Percentiles rank a stretch among this genome's conserved stretches.
Conservation (phyloP, 345 rosid genomes). For the Ailanthus altissimus region DNA sequence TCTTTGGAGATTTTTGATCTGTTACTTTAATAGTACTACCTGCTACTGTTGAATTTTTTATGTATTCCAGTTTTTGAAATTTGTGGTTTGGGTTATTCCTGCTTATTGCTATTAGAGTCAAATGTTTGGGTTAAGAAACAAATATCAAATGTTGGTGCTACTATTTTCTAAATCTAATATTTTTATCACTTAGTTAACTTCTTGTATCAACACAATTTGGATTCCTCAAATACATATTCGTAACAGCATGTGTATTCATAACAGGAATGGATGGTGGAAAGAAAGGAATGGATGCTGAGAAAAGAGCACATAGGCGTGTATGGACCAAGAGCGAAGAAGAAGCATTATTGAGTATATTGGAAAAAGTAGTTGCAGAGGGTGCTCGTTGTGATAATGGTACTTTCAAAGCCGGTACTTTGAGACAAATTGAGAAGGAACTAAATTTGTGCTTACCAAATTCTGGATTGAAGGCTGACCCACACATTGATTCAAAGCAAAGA, state of each 20-base stretch:
- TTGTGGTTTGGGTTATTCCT: neutral
- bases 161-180: neutral
- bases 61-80: neutral
- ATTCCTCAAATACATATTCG: neutral
- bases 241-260: neutral
- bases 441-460: neutral
- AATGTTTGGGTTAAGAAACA: neutral
- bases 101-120: neutral
- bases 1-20: neutral
- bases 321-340: neutral
- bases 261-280: neutral
- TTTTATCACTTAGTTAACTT: neutral
- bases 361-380: constrained; percentile 4
- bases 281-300: neutral
- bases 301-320: neutral
- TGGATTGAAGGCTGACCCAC: constrained; percentile 5
- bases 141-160: neutral
- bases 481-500: constrained; percentile 10
- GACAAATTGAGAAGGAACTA: neutral
- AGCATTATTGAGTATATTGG: neutral
- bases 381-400: constrained; percentile 10
- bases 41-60: neutral
- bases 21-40: neutral
- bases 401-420: neutral
- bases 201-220: neutral